These are phyloP conservation scores for Nannochloropsis salina DNA, from an alignment of 108 stramenopile species.

Conservation along the genomic window DNA sequence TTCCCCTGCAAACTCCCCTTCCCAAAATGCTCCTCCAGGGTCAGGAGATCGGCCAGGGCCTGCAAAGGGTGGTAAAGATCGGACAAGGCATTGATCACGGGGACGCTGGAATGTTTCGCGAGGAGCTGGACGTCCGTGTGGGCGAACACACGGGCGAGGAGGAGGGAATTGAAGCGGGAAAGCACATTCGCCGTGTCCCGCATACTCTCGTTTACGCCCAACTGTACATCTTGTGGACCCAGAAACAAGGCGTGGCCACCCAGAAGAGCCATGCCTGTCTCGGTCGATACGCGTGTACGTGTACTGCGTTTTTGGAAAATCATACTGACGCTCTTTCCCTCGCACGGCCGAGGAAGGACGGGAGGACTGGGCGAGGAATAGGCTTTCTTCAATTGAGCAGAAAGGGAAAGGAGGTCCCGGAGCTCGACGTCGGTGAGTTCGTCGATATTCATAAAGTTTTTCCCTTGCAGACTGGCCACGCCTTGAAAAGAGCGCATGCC, in stretches of 20 bases:
- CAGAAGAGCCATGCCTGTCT: constrained; percentile 84
- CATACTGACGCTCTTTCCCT: constrained; percentile 76
- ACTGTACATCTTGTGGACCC: constrained; percentile 83
- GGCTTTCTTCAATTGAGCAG: neutral
- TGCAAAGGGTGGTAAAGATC: constrained; percentile 94
- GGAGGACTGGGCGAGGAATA: neutral
- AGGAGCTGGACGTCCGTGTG: constrained; percentile 66
- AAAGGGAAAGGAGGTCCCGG: constrained; percentile 10
- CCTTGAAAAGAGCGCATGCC: constrained; percentile 1
- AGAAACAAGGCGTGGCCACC: constrained; percentile 91
- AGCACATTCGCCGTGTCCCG: constrained; percentile 79
- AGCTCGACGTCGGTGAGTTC: constrained; percentile 14
- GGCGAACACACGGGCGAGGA: constrained; percentile 85
- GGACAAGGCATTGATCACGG: constrained; percentile 90
- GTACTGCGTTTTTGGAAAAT: constrained; percentile 95
- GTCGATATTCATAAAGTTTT: neutral
- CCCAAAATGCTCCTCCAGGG: constrained; percentile 62
- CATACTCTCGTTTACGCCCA: constrained; percentile 93
- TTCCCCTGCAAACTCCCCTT: constrained; percentile 48
- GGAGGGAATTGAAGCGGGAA: constrained; percentile 77
- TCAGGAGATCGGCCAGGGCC: constrained; percentile 91
- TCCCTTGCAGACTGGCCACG: constrained; percentile 12
- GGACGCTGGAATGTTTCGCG: constrained; percentile 66
- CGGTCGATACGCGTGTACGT: constrained; percentile 89
- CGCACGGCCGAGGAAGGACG: constrained; percentile 54